Percentiles rank a stretch among this genome's conserved stretches.
These are phyloP conservation scores for Macadamia tetraphylla DNA, from an alignment of 164 flowering plant species.

Conservation along the genomic window DNA sequence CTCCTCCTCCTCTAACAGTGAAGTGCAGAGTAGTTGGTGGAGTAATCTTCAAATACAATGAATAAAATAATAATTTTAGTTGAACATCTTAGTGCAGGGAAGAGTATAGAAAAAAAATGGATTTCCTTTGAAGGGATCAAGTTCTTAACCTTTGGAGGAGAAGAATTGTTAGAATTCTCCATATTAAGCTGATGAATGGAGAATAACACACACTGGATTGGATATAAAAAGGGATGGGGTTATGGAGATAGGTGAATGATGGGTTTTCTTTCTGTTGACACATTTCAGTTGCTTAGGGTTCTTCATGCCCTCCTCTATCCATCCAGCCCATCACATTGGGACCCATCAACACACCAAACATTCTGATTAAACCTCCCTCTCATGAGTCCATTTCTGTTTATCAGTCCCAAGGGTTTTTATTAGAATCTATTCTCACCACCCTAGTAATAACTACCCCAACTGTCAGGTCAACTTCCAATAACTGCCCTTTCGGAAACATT, in stretches of 20 bases:
- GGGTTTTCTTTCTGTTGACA: conserved; percentile 27
- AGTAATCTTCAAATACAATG: no score
- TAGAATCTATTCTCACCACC: background rate
- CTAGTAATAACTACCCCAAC: background rate
- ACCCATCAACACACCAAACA: conserved; percentile 24
- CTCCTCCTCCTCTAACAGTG: conserved; percentile 14
- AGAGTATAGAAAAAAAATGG: no score
- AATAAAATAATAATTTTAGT: background rate
- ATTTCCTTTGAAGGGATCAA: background rate
- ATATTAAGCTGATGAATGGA: background rate
- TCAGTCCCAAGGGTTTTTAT: no score
- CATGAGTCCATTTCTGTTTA: background rate
- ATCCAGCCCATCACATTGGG: background rate
- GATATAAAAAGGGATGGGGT: conserved; percentile 8
- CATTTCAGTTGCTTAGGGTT: conserved; percentile 9
- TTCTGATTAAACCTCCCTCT: conserved; percentile 51
- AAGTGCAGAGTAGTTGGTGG: conserved; percentile 11
- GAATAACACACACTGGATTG: background rate
- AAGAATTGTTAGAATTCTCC: background rate
- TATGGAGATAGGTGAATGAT: background rate
- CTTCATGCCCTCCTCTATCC: conserved; percentile 6
- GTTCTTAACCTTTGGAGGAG: conserved; percentile 25
- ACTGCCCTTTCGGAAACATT: background rate
- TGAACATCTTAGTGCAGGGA: background rate
- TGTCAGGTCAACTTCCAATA: background rate